A percentile compares a stretch with the other conserved stretches of the same genome.
Conservation (phyloP, 2,329 filamentous ascomycete genomes). For the Sporothrix euskadiensis region DNA sequence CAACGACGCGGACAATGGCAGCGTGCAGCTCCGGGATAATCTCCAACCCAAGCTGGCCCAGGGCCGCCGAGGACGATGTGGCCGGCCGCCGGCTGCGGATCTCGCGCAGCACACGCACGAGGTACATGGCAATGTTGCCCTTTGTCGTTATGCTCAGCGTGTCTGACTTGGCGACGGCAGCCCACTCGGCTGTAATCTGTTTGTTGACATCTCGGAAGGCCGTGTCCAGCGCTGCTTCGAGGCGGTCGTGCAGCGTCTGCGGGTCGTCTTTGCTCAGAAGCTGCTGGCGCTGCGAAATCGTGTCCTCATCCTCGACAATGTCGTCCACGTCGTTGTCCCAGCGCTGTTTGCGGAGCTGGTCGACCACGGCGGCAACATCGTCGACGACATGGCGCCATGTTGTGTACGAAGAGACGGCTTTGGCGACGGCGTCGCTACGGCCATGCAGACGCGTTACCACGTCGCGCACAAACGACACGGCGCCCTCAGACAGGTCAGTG, state of each 20-base stretch:
- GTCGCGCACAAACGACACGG: constrained; percentile 65
- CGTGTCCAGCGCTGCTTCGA: constrained; percentile 39
- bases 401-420: constrained; percentile 63
- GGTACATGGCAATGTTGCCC: constrained; percentile 60
- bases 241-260: constrained; percentile 40
- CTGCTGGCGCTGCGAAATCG: constrained; percentile 65
- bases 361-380: constrained; percentile 63
- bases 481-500: constrained; percentile 65
- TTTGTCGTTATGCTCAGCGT: constrained; percentile 49
- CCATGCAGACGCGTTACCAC: constrained; percentile 72
- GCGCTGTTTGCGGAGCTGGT: constrained; percentile 64
- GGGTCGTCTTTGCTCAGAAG: constrained; percentile 66
- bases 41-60: constrained; percentile 59
- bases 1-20: constrained; percentile 57
- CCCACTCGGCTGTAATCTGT: constrained; percentile 55
- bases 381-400: constrained; percentile 75
- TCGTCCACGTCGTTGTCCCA: constrained; percentile 77
- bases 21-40: constrained; percentile 66
- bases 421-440: constrained; percentile 65
- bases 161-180: constrained; percentile 44
- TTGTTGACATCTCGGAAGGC: constrained; percentile 53
- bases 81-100: constrained; percentile 65
- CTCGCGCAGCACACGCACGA: constrained; percentile 73
- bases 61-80: constrained; percentile 39
- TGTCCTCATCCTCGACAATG: constrained; percentile 73